Evolutionary conservation across 2,329 filamentous ascomycete species (phyloP).

Genomic region (Penicillium janthinellum): DNA sequence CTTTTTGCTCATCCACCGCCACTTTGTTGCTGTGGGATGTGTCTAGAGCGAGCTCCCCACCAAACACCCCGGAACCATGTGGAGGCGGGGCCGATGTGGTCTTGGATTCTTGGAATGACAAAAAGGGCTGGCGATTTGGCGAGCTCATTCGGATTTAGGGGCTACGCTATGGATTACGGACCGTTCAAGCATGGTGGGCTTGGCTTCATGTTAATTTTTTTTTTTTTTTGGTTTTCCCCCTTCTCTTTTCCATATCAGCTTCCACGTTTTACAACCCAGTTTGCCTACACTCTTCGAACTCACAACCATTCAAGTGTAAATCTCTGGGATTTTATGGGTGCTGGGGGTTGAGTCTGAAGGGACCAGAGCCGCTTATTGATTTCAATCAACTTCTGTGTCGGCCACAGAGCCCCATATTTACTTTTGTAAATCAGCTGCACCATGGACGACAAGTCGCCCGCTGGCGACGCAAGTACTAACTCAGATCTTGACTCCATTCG

Average conservation of each 20-base stretch:
- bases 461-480: conserved; percentile 18
- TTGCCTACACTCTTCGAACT: not conserved
- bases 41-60: not conserved
- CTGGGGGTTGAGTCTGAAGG: not conserved
- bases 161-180: not conserved
- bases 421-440: not conserved
- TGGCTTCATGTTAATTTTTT: not conserved
- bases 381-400: not conserved
- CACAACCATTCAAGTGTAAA: not conserved
- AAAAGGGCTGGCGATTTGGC: not conserved
- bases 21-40: not conserved
- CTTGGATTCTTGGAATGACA: not conserved
- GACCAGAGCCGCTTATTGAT: not conserved
- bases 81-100: conserved; percentile 4
- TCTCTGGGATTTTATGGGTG: not conserved
- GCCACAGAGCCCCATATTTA: not conserved
- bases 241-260: not conserved
- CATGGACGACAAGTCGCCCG: conserved; percentile 25
- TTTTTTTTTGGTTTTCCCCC: not conserved
- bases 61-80: not conserved
- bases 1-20: conserved; percentile 1
- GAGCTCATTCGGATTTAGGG: conserved; percentile 2
- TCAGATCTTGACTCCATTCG: conserved; percentile 34
- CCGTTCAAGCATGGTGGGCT: not conserved
- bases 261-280: not conserved